A percentile compares a stretch with the other conserved stretches of the same genome.
phyloP scores from a whole-genome alignment of 805 yeast species.

The Candida vaughaniae region DNA sequence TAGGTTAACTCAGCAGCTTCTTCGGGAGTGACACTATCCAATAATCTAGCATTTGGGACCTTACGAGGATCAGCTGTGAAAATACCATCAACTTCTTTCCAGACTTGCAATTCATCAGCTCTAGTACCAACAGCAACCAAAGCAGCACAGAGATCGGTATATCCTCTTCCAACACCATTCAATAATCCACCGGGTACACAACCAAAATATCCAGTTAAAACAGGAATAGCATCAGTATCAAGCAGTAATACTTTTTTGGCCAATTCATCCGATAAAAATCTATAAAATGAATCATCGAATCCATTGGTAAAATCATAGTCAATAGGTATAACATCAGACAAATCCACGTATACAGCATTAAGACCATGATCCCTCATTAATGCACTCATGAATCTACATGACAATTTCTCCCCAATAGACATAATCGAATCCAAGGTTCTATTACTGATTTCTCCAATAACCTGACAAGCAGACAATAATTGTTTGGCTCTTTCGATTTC shows the following conservation, averaged over 20 bases:
- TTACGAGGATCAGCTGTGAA: constrained; percentile 98
- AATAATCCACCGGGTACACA: constrained; percentile 92
- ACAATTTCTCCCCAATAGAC: constrained; percentile 91
- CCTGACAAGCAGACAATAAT: constrained; percentile 80
- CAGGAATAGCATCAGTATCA: constrained; percentile 62
- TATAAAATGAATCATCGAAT: constrained; percentile 67
- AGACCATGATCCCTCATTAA: constrained; percentile 81
- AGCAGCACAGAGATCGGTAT: constrained; percentile 97
- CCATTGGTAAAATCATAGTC: constrained; percentile 56
- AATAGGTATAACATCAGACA: constrained; percentile 68
- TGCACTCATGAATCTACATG: constrained; percentile 86
- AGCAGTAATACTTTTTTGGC: constrained; percentile 48
- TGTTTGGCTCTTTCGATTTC: constrained; percentile 71
- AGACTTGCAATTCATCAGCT: constrained; percentile 93
- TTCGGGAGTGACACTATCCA: constrained; percentile 91
- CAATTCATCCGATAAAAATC: constrained; percentile 50
- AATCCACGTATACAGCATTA: constrained; percentile 73
- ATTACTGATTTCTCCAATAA: constrained; percentile 87
- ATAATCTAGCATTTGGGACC: constrained; percentile 82
- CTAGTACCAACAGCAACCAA: constrained; percentile 87
- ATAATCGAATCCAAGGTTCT: constrained; percentile 86
- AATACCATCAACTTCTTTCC: constrained; percentile 99
- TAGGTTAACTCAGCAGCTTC: constrained; percentile 98
- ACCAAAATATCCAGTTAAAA: constrained; percentile 94
- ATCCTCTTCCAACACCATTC: constrained; percentile 94